Percentiles rank a stretch among this genome's conserved stretches.
Evolutionary conservation across 1,139 yeast genomes (phyloP).

Genomic region (Suhomyces coccinellae): DNA sequence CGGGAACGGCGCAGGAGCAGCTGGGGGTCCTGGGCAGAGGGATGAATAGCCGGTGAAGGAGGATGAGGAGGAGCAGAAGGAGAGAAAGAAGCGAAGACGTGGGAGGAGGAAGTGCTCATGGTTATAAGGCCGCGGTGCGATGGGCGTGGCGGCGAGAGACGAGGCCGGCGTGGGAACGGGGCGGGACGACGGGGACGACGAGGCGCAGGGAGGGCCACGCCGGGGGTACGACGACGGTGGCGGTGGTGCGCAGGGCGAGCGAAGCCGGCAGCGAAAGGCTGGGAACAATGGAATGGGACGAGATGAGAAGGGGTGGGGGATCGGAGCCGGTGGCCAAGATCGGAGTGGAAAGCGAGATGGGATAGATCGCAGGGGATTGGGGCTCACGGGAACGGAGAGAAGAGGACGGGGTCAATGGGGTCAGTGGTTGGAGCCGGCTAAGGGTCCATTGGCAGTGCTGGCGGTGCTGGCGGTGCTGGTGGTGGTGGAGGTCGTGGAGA

Average conservation of each 20-base stretch:
- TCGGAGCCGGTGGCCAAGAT: no score
- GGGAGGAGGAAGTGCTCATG: neutral
- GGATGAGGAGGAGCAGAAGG: no score
- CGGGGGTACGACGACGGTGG: no score
- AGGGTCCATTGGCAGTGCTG: no score
- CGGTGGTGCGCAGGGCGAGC: neutral
- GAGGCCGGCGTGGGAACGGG: neutral
- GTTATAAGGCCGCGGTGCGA: neutral
- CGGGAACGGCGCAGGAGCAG: no score
- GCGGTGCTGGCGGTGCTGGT: no score
- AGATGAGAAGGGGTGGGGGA: neutral
- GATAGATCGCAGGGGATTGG: no score
- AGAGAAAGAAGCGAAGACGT: no score
- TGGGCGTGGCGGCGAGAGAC: neutral
- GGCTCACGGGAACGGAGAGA: neutral
- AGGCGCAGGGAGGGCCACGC: neutral
- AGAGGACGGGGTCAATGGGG: no score
- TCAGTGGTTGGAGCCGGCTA: no score
- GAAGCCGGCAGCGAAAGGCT: neutral
- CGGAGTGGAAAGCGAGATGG: neutral
- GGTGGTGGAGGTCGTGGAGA: no score
- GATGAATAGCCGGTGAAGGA: neutral
- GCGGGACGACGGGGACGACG: neutral
- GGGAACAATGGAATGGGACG: neutral
- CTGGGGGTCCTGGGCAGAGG: neutral